Percentiles rank a stretch among this genome's conserved stretches.
These are phyloP conservation scores for Neofusicoccum parvum DNA, from an alignment of 2,329 filamentous ascomycete genomes.

Conservation along the genomic window DNA sequence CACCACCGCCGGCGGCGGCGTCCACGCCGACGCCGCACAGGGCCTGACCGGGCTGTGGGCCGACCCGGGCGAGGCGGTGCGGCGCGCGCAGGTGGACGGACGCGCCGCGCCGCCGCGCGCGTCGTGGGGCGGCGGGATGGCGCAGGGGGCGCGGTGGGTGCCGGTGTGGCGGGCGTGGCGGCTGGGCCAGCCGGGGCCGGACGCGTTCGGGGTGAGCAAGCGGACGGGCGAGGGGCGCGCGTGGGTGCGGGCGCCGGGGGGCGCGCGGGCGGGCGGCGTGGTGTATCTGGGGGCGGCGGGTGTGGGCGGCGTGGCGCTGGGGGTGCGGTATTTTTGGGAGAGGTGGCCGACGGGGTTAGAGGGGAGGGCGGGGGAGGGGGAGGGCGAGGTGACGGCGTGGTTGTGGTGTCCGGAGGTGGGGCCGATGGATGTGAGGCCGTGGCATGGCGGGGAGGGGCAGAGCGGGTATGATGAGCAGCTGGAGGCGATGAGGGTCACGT, in stretches of 20 bases:
- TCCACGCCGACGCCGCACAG: slow-evolving; percentile 61
- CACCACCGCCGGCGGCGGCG: slow-evolving; percentile 57
- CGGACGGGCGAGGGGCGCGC: slow-evolving; percentile 59
- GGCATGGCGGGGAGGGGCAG: slow-evolving; percentile 60
- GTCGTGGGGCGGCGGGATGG: slow-evolving; percentile 41
- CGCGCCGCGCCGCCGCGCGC: slow-evolving; percentile 44
- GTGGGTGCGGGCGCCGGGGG: slow-evolving; percentile 62
- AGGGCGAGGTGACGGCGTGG: slow-evolving; percentile 60
- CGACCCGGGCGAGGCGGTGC: slow-evolving; percentile 56
- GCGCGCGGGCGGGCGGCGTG: slow-evolving; percentile 58
- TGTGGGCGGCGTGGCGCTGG: slow-evolving; percentile 60
- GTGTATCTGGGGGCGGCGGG: slow-evolving; percentile 62
- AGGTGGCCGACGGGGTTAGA: slow-evolving; percentile 62
- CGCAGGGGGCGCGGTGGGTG: neutral
- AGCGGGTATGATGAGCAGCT: slow-evolving; percentile 60
- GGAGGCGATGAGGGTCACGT: slow-evolving; percentile 64
- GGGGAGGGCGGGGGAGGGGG: slow-evolving; percentile 52
- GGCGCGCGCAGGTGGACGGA: slow-evolving; percentile 56
- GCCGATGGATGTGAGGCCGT: slow-evolving; percentile 60
- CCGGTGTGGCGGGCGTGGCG: slow-evolving; percentile 42
- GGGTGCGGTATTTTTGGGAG: slow-evolving; percentile 65
- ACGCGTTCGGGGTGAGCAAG: slow-evolving; percentile 64
- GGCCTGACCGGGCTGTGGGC: slow-evolving; percentile 61
- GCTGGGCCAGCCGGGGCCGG: slow-evolving; percentile 59
- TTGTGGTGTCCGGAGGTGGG: slow-evolving; percentile 60